Conservation (phyloP, 139 green algal genomes). For the Picochlorum sp. region DNA sequence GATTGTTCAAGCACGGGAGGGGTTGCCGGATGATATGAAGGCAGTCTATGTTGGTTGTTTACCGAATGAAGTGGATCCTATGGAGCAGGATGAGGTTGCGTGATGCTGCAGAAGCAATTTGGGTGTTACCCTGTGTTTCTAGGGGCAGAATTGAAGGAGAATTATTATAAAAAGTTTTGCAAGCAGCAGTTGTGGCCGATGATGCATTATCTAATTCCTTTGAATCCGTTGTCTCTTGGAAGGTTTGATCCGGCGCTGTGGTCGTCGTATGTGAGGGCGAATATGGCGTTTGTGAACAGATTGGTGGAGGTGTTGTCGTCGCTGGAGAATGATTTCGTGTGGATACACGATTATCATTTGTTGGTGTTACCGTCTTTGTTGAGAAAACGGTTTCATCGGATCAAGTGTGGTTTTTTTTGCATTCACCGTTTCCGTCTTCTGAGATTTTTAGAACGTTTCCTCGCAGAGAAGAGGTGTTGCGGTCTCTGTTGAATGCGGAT, state of each 20-base stretch:
- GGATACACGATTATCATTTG: conserved; percentile 99
- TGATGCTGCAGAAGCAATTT: conserved; percentile 61
- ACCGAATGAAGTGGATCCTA: conserved; percentile 61
- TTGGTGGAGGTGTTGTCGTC: conserved; percentile 63
- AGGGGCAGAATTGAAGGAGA: conserved; percentile 67
- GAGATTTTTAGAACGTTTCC: conserved; percentile 82
- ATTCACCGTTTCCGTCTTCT: conserved; percentile 85
- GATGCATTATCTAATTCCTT: conserved; percentile 95
- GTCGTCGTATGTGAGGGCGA: conserved; percentile 93
- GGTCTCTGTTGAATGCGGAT: conserved; percentile 73
- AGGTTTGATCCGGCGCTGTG: conserved; percentile 85
- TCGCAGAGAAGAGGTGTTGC: conserved; percentile 76
- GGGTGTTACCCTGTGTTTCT: conserved; percentile 90
- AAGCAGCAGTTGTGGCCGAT: conserved; percentile 98
- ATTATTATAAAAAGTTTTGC: conserved; percentile 94
- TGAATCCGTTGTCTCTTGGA: conserved; percentile 54
- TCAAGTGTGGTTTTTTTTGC: conserved; percentile 88
- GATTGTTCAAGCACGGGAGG: conserved; percentile 81
- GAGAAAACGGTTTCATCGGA: conserved; percentile 66
- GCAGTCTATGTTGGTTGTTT: conserved; percentile 76
- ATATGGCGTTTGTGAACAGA: conserved; percentile 84
- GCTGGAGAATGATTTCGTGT: conserved; percentile 86
- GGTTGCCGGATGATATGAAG: conserved; percentile 57
- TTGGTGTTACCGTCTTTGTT: conserved; percentile 92
- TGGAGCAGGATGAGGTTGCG: conserved; percentile 72